Conservation (phyloP, 169 alveolate species). For the Neospora caninum region DNA sequence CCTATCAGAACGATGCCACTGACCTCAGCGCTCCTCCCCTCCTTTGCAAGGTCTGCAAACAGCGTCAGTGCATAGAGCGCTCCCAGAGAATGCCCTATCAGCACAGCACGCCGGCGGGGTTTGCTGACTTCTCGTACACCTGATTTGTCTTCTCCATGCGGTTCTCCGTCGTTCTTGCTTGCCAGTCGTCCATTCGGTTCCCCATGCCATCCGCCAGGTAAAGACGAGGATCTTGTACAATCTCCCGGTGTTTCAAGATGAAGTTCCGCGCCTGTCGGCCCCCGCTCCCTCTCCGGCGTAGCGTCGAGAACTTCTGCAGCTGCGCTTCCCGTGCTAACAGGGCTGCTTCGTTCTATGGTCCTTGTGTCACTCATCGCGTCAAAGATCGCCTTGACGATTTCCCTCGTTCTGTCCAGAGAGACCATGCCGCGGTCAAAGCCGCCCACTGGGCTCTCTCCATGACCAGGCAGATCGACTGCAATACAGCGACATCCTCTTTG, state of each 20-base stretch:
- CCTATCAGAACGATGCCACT: conserved; percentile 35
- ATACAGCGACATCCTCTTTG: conserved; percentile 48
- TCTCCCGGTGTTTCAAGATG: not conserved
- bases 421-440: not conserved
- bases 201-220: no score
- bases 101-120: conserved; percentile 13
- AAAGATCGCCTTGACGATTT: not conserved
- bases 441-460: conserved; percentile 26
- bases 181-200: not conserved
- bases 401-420: not conserved
- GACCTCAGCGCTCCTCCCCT: conserved; percentile 15
- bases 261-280: not conserved
- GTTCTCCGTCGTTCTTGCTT: not conserved
- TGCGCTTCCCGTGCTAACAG: not conserved
- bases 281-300: not conserved
- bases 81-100: conserved; percentile 50
- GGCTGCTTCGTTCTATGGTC: no score
- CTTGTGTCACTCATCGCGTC: not conserved
- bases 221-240: no score
- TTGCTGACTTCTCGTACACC: not conserved
- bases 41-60: conserved; percentile 22
- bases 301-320: not conserved
- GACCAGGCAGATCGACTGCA: conserved; percentile 58
- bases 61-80: conserved; percentile 23
- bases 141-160: not conserved